Base-by-base conservation (phyloP, 1,284 basidiomycete species). In the Cutaneotrichosporon sp. region DNA sequence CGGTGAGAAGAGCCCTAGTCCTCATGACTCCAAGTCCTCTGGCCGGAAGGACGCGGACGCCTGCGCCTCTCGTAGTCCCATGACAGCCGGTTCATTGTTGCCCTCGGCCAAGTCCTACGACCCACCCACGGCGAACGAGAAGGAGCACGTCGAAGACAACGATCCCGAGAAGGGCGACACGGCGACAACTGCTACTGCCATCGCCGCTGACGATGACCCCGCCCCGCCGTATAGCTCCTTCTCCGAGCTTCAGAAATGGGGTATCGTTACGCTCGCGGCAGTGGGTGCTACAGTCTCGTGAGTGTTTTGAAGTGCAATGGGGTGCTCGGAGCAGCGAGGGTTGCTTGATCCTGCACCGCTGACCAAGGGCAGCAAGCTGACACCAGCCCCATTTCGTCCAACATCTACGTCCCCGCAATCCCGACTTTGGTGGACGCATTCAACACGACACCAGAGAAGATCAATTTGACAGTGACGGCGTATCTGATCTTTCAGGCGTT, bases 401-500 rank as follows among this genome's bases (percentile, higher is more conserved):
- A 66, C 49, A 73, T 70, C 44, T 71, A 66, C 43, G 66, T 65
- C 2, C 71, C 69, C 2, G 68, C 65, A 23, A 67, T 71, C 14
- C 71, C 69, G 2, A 53, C 61, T 10, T 39, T 70, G 9, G 61
- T 61, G 1, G 47, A 56, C 13, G 63, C 62, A 4, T 71, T 73
- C 47, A 18, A 58, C 37, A 54, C 59, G 8, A 59, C 64, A 2
- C 58, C 50, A 20, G 65, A 67, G 37, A 62, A 61, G 41, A 69
- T 71, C 58, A 70, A 69, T 49, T 44, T 71, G 21, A 68, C 68
- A 0, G 58, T 73, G 21, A 69, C 71, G 1, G 41, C 71, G 17
- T 71, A 68, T 43, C 58, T 73, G 67, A 45, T 39, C n/a, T 67
- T 68, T 42, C 69, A 73, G 51, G 71, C 64, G 3, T 37, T 73